Base-by-base conservation (phyloP, 352 stramenopile genomes). In the Phytophthora sojae region DNA sequence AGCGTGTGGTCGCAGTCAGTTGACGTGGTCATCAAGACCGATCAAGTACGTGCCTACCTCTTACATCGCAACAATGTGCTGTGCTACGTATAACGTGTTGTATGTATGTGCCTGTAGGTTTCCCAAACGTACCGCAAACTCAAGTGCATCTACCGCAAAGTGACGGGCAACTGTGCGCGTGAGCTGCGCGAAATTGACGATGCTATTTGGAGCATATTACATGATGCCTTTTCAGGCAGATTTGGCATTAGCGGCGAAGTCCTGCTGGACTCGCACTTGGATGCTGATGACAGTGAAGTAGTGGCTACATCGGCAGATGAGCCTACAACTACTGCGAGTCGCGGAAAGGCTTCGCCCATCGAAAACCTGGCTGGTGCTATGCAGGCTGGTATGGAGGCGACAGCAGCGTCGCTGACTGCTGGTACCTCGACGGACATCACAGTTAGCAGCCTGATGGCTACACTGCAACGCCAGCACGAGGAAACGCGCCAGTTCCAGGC, bases 91-190 rank as follows among this genome's bases (percentile, higher is more conserved):
- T 30, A 30, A 30, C 26, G 26, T 30, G 26, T 30, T 30, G 26
- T 30, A 4, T 30, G 26, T 30, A 30, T 30, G 26, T 30, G 26
- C 2, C 0, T 30, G 26, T 30, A 30, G 26, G 26, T 30, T 30
- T 30, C 26, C 26, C 26, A 30, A 30, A 30, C 4, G 26, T 30
- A 30, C 26, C 26, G 26, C 26, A 30, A 30, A 4, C 26, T 30
- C 26, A 30, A 30, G 26, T 30, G 26, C 26, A 30, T 30, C 26
- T 30, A 30, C 26, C 26, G 26, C 26, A 30, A 30, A 30, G 26
- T 87, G 67, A 89, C 80, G 17, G 85, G 80, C 62, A 89, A 86
- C 63, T 88, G 79, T 65, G 77, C 77, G 66, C 86, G 87, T 66
- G 74, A 88, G 26, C 71, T 86, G 66, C 73, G 73, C 51, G 69